Evolutionary conservation across 306 rosid genomes (phyloP).

Genomic region (Luffa aegyptiaca): DNA sequence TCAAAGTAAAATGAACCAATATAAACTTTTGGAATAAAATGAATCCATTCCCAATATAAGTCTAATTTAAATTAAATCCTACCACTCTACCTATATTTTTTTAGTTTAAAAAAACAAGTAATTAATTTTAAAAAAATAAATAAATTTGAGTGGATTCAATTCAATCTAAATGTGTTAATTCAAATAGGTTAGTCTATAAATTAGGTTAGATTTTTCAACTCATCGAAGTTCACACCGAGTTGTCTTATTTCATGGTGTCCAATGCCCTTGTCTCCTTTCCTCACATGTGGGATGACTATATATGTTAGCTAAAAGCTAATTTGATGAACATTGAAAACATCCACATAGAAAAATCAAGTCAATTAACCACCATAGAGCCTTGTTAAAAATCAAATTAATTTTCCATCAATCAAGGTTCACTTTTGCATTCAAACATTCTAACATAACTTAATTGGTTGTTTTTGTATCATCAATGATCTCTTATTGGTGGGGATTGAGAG

Average conservation of each 20-base stretch:
- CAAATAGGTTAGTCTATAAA: background rate
- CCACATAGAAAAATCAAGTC: background rate
- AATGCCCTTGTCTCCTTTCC: constrained; percentile 50
- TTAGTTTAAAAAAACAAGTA: no score
- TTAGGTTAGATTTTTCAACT: background rate
- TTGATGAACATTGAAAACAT: background rate
- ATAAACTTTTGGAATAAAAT: no score
- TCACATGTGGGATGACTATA: constrained; percentile 52
- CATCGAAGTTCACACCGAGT: background rate
- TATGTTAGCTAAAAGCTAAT: background rate
- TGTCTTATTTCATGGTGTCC: background rate
- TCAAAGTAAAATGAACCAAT: no score
- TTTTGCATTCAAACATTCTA: background rate
- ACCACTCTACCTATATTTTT: no score
- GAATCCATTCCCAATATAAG: no score
- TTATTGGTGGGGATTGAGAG: background rate
- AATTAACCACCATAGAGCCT: background rate
- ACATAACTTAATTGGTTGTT: background rate
- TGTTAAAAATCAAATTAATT: background rate
- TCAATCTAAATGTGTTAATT: no score
- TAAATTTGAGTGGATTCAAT: no score
- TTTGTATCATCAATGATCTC: background rate
- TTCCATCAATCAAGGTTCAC: background rate
- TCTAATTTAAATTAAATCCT: no score
- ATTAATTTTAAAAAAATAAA: no score